These are phyloP conservation scores for Pezicula neosporulosa DNA, from an alignment of 2,329 filamentous ascomycete species.

Conservation along the genomic window DNA sequence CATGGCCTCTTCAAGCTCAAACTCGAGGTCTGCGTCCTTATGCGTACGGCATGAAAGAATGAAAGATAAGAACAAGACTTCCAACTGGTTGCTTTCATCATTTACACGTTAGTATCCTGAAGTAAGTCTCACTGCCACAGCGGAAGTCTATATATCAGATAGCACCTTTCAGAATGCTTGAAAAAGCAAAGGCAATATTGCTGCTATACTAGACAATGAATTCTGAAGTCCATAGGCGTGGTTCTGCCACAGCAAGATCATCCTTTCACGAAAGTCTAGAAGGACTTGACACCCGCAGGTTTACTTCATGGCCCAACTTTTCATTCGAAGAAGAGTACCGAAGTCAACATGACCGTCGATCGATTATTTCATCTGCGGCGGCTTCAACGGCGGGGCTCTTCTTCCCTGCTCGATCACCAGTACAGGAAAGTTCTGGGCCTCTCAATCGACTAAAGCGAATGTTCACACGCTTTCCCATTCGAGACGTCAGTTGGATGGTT, in stretches of 20 bases:
- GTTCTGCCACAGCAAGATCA: neutral
- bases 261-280: slow-evolving; percentile 9
- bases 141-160: slow-evolving; percentile 2
- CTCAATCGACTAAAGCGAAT: slow-evolving; percentile 9
- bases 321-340: slow-evolving; percentile 7
- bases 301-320: slow-evolving; percentile 12
- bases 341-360: slow-evolving; percentile 1
- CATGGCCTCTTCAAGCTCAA: too few species aligned
- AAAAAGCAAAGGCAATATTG: slow-evolving; percentile 2
- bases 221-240: neutral
- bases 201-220: slow-evolving; percentile 9
- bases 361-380: neutral
- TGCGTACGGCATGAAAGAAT: too few species aligned
- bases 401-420: slow-evolving; percentile 6
- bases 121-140: neutral
- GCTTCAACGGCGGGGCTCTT: slow-evolving; percentile 1
- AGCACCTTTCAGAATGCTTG: slow-evolving; percentile 4
- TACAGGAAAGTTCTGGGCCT: slow-evolving; percentile 2
- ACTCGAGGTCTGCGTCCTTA: too few species aligned
- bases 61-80: too few species aligned
- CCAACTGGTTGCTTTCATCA: too few species aligned
- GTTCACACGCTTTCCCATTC: slow-evolving; percentile 14
- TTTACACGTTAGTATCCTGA: too few species aligned
- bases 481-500: slow-evolving; percentile 16
- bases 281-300: neutral